phyloP scores from a whole-genome alignment of 331 rosid genomes.

The Rhamnella rubrinervis region DNA sequence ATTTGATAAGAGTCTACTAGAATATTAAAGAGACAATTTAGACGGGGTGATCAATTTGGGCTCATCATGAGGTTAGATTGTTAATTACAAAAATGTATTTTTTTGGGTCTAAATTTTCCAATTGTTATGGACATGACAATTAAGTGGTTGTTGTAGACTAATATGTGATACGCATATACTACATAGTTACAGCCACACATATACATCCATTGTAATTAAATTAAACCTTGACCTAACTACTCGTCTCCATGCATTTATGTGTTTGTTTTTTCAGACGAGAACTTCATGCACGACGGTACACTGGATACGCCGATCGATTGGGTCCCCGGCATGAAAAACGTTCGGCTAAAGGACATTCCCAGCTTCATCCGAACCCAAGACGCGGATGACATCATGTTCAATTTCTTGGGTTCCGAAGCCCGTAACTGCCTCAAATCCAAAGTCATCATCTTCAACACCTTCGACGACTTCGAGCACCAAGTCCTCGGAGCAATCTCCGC shows the following conservation, averaged over 20 bases:
- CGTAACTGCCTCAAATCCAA: conserved; percentile 36
- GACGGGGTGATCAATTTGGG: too few species aligned
- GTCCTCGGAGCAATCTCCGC: conserved; percentile 34
- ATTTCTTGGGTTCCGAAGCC: conserved; percentile 21
- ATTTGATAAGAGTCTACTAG: too few species aligned
- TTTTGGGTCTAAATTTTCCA: too few species aligned
- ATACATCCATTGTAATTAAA: too few species aligned
- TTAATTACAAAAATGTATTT: too few species aligned
- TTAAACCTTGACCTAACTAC: too few species aligned
- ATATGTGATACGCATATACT: too few species aligned
- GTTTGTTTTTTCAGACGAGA: conserved; percentile 23
- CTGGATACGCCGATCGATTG: conserved; percentile 28
- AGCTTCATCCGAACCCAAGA: conserved; percentile 37
- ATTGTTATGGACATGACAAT: too few species aligned
- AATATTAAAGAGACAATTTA: too few species aligned
- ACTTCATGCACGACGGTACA: conserved; percentile 24
- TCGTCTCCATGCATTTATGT: neutral
- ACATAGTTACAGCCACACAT: too few species aligned
- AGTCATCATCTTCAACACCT: conserved; percentile 48
- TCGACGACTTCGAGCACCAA: conserved; percentile 44
- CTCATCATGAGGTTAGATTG: too few species aligned
- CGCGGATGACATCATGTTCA: conserved; percentile 29
- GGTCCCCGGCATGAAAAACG: conserved; percentile 40
- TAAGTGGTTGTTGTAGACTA: too few species aligned
- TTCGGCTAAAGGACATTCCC: conserved; percentile 48